phyloP scores from a whole-genome alignment of 129 eudicot species.

The Flaveria ramosissima region DNA sequence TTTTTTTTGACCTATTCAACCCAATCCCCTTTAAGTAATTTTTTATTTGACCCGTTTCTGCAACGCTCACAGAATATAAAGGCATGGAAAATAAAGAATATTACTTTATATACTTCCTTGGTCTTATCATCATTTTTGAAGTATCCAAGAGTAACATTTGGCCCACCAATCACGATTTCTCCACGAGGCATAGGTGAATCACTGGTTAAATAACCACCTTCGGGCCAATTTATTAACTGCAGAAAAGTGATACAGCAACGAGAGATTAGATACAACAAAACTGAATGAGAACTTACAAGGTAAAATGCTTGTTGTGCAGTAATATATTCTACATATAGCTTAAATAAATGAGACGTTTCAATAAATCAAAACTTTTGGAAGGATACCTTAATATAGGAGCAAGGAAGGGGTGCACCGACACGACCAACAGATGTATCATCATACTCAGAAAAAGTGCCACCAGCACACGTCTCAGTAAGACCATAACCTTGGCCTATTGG shows the following conservation, averaged over 20 bases:
- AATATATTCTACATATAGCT: constrained; percentile 1
- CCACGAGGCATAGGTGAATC: constrained; percentile 94
- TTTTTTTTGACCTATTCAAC: not conserved
- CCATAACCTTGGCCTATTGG: constrained; percentile 99
- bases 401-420: constrained; percentile 93
- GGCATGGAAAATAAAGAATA: constrained; percentile 4
- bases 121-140: constrained; percentile 85
- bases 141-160: constrained; percentile 88
- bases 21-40: not conserved
- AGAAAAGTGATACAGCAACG: constrained; percentile 7
- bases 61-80: not conserved
- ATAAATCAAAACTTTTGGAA: not conserved
- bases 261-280: not conserved
- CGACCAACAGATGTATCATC: constrained; percentile 97
- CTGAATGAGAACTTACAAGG: constrained; percentile 10
- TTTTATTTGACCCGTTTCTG: not conserved
- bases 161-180: constrained; percentile 90
- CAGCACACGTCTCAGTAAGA: constrained; percentile 97
- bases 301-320: not conserved
- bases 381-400: constrained; percentile 81
- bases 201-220: constrained; percentile 78
- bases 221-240: constrained; percentile 92
- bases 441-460: constrained; percentile 87
- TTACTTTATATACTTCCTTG: constrained; percentile 89
- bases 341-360: not conserved